phyloP scores from a whole-genome alignment of 2,329 filamentous ascomycete species.

The Pestalotiopsis sp. region DNA sequence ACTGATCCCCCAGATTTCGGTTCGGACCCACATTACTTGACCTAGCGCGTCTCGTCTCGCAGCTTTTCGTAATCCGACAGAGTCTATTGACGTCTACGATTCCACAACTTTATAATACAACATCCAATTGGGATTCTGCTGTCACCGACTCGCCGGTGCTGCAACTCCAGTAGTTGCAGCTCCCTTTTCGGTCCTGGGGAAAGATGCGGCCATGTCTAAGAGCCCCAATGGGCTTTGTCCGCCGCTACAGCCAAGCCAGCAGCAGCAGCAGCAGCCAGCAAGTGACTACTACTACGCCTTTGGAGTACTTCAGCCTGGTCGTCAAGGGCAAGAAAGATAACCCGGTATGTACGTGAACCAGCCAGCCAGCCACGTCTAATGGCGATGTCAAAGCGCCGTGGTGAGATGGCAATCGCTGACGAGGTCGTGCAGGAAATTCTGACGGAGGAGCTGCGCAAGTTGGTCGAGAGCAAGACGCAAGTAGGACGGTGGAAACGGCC shows the following conservation, averaged over 20 bases:
- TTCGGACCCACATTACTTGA: background rate
- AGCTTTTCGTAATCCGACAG: background rate
- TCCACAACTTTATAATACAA: background rate
- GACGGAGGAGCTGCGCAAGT: background rate
- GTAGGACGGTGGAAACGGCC: background rate
- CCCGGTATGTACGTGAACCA: constrained; percentile 1
- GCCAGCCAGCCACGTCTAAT: background rate
- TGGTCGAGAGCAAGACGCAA: background rate
- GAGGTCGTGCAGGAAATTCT: background rate
- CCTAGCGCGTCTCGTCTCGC: background rate
- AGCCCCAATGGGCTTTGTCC: background rate
- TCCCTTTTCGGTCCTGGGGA: background rate
- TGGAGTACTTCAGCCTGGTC: background rate
- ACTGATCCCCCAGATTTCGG: background rate
- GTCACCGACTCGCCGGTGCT: background rate
- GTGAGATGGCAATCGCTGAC: too few species aligned
- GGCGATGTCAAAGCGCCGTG: background rate
- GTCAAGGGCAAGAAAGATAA: background rate
- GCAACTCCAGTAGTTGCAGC: background rate
- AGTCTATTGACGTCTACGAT: background rate
- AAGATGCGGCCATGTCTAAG: background rate
- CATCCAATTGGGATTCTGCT: background rate
- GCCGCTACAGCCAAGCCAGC: constrained; percentile 1
- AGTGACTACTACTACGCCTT: background rate
- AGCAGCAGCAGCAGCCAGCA: background rate